A percentile compares a stretch with the other conserved stretches of the same genome.
Conservation (phyloP, 2,329 filamentous ascomycete species). For the Zalaria obscura region DNA sequence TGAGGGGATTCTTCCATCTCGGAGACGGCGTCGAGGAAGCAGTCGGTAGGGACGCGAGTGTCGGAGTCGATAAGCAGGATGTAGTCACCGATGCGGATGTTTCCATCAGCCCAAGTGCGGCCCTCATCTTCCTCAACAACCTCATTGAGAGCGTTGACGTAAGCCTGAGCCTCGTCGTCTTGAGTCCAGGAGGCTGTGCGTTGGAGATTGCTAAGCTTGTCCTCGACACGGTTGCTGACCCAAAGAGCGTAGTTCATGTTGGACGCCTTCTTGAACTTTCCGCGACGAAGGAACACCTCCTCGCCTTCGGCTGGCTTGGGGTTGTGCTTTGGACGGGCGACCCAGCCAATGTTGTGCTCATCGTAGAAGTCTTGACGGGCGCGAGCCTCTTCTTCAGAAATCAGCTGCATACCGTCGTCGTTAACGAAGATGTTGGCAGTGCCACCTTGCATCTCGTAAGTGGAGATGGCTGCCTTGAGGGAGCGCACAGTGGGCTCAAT, state of each 20-base stretch:
- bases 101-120: conserved; percentile 68
- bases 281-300: conserved; percentile 37
- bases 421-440: conserved; percentile 55
- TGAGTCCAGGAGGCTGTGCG: conserved; percentile 52
- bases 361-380: conserved; percentile 34
- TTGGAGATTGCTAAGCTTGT: conserved; percentile 45
- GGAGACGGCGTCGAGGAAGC: conserved; percentile 62
- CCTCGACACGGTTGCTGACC: conserved; percentile 52
- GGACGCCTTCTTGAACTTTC: conserved; percentile 60
- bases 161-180: conserved; percentile 51
- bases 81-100: conserved; percentile 75
- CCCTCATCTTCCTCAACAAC: conserved; percentile 50
- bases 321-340: conserved; percentile 34
- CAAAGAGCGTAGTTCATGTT: conserved; percentile 60
- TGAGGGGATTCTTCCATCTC: conserved; percentile 72
- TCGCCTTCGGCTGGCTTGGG: conserved; percentile 36
- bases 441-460: conserved; percentile 42
- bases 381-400: conserved; percentile 31
- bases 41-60: conserved; percentile 64
- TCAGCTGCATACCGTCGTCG: conserved; percentile 53
- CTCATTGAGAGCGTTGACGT: conserved; percentile 48
- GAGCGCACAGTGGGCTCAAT: conserved; percentile 24
- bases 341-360: conserved; percentile 36
- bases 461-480: conserved; percentile 31
- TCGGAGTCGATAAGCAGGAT: conserved; percentile 68